Percentiles rank a stretch among this genome's conserved stretches.
phyloP scores from a whole-genome alignment of 371 early-diverging fungal genomes.

The Zancudomyces culisetae region DNA sequence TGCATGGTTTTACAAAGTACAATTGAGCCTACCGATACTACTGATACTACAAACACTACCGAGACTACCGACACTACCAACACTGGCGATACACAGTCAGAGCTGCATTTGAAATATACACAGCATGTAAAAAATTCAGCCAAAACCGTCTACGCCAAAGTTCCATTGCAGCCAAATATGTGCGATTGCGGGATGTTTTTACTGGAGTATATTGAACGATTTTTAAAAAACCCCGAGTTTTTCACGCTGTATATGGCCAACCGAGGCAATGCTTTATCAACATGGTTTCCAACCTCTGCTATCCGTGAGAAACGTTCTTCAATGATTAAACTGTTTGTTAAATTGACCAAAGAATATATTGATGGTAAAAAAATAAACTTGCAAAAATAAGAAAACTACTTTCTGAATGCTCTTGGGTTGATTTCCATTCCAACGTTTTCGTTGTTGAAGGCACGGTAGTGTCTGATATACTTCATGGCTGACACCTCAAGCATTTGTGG shows the following conservation, averaged over 20 bases:
- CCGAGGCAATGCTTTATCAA: background rate
- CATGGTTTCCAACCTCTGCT: background rate
- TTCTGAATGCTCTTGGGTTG: slow-evolving; percentile 23
- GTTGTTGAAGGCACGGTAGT: slow-evolving; percentile 40
- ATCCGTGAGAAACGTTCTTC: background rate
- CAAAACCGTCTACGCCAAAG: slow-evolving; percentile 24
- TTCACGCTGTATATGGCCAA: background rate
- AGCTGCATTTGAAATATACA: slow-evolving; percentile 26
- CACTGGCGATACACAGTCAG: background rate
- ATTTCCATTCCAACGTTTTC: slow-evolving; percentile 23
- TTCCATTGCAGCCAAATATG: slow-evolving; percentile 36
- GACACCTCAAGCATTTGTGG: slow-evolving; percentile 57
- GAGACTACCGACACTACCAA: background rate
- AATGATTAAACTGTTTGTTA: background rate
- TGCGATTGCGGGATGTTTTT: slow-evolving; percentile 50
- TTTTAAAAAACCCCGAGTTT: slow-evolving; percentile 23
- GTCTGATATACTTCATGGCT: slow-evolving; percentile 62
- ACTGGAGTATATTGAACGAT: slow-evolving; percentile 32
- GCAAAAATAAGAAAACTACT: slow-evolving; percentile 1
- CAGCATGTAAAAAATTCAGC: slow-evolving; percentile 7
- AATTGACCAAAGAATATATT: background rate
- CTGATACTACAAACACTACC: slow-evolving; percentile 17
- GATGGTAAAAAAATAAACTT: background rate
- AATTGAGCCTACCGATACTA: slow-evolving; percentile 10
- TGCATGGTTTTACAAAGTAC: too few species aligned